A percentile compares a stretch with the other conserved stretches of the same genome.
These are phyloP conservation scores for Eragrostis tef DNA, from an alignment of 202 grass and related monocot genomes.

Conservation along the genomic window DNA sequence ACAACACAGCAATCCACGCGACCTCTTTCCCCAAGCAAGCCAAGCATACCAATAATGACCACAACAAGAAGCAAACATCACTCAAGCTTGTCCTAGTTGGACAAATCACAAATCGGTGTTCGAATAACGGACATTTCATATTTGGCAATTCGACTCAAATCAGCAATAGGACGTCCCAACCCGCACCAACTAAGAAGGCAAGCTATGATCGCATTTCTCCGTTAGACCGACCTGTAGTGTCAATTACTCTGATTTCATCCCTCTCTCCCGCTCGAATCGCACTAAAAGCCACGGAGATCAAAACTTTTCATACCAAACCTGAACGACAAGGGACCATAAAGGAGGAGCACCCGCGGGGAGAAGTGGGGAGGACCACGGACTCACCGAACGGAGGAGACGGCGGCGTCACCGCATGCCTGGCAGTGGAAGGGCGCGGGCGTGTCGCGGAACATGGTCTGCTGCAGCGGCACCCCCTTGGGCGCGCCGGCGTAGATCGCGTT, in stretches of 20 bases:
- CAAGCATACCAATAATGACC: not conserved
- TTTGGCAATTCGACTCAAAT: not conserved
- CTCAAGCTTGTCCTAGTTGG: not conserved
- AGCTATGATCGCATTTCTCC: not conserved
- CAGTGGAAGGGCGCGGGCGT: conserved; percentile 94
- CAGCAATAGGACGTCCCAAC: not conserved
- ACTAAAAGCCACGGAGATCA: not conserved
- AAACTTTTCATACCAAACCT: not conserved
- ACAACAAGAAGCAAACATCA: not conserved
- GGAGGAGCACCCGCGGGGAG: not conserved
- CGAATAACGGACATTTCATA: not conserved
- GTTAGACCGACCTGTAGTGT: not conserved
- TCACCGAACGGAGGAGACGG: conserved; percentile 75
- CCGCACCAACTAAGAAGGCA: not conserved
- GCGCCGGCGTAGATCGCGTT: conserved; percentile 87
- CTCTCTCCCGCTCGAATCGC: not conserved
- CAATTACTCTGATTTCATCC: not conserved
- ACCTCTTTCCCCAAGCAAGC: conserved; percentile 15
- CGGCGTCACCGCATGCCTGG: conserved; percentile 77
- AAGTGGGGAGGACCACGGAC: not conserved
- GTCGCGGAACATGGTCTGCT: conserved; percentile 97
- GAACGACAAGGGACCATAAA: not conserved
- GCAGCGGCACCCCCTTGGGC: conserved; percentile 80
- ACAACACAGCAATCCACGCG: not conserved
- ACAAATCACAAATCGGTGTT: not conserved